Base-by-base conservation (phyloP, 805 yeast genomes). In the Millerago galiae region DNA sequence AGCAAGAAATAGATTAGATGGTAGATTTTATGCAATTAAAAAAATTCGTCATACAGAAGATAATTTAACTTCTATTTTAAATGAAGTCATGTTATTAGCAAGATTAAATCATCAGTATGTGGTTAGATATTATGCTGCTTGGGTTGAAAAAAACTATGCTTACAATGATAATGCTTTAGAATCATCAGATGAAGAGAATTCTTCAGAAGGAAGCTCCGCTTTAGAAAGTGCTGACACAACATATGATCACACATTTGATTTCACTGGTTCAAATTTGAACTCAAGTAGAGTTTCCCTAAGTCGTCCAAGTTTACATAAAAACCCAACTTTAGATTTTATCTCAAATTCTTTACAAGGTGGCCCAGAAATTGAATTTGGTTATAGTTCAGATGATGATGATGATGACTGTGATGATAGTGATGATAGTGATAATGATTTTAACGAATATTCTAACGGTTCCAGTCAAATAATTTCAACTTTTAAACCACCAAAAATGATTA, bases 121-220 rank as follows among this genome's bases (percentile, higher is more conserved):
- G 33, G 99, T 93, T 4, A 68, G 99, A 43, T 93, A 93, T 62
- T 93, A 86, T 63, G 95, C 97, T 3, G 96, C 97, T 0, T 93
- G 99, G 99, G 75, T 91, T 5, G 97, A 90, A 57, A 95, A 87
- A 42, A 81, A 80, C 25, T 47, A 53, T 26, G 58, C 14, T 45
- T 37, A 46, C 50, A 55, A 60, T 27, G 61, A 55, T 4, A 65
- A 63, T 29, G 68, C 61, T 2, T 53, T 65, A 14, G 65, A 54
- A 14, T 37, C 46, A n/a, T 36, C 41, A 6, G 43, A 41, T 18
- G 47, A 40, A 8, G 43, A 40, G 8, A 38, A 12, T 58, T 60
- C 12, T 10, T 61, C 54, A 17, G 66, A 60, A 8, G 63, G 54
- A 2, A 54, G 30, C 9, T 38, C 34, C 5, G 49, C 43, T 6